Conservation (phyloP, 441 rosid species). For the Manihot esculenta region DNA sequence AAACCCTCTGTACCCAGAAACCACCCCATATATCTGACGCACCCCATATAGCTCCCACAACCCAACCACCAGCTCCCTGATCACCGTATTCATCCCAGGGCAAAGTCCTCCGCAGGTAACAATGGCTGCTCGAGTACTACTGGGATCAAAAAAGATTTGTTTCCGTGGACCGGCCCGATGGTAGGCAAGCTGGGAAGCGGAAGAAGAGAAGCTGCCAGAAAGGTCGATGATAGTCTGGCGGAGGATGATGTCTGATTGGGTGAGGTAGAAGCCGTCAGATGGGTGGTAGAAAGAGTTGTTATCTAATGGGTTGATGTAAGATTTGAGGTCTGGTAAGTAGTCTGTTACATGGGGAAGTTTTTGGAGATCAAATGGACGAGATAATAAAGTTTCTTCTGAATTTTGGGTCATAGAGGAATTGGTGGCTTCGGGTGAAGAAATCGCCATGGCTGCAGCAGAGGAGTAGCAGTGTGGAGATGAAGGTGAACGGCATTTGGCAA, state of each 20-base stretch:
- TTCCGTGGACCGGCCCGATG: constrained; percentile 74
- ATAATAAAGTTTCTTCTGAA: constrained; percentile 18
- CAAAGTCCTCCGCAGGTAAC: constrained; percentile 94
- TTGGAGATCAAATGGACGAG: constrained; percentile 30
- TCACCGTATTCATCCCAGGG: constrained; percentile 86
- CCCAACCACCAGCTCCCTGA: constrained; percentile 82
- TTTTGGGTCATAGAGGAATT: neutral
- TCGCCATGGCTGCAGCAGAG: neutral
- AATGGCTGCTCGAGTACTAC: constrained; percentile 53
- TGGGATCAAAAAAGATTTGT: constrained; percentile 48
- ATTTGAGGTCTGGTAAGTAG: constrained; percentile 38
- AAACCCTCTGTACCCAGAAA: constrained; percentile 84
- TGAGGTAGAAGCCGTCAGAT: constrained; percentile 59
- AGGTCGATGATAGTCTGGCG: constrained; percentile 52
- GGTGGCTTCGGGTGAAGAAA: constrained; percentile 20
- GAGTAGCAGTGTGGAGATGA: neutral
- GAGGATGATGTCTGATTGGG: constrained; percentile 53
- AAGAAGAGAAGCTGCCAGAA: constrained; percentile 30
- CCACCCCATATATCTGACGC: constrained; percentile 60
- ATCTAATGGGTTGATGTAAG: constrained; percentile 55
- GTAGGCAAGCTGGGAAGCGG: constrained; percentile 39
- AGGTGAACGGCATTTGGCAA: neutral
- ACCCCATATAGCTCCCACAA: constrained; percentile 86
- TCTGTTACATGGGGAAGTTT: constrained; percentile 43
- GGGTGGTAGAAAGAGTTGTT: constrained; percentile 59